These are phyloP conservation scores for Fusarium camptoceras DNA, from an alignment of 2,329 filamentous ascomycete genomes.

Conservation along the genomic window DNA sequence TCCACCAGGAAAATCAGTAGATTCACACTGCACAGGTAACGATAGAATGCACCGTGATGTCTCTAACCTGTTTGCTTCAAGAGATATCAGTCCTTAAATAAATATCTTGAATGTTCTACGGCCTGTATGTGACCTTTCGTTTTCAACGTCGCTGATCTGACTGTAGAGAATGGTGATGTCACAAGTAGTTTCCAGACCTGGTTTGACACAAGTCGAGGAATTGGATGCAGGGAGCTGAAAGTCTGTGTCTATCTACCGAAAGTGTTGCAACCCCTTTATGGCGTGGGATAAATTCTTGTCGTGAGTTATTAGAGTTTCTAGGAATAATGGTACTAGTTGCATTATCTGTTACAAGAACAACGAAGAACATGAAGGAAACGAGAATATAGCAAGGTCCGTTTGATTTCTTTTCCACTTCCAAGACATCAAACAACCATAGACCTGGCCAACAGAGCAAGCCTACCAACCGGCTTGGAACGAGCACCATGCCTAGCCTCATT, in stretches of 20 bases:
- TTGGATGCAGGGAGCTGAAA: neutral
- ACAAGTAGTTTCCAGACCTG: neutral
- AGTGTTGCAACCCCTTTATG: neutral
- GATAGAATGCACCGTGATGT: neutral
- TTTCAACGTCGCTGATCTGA: neutral
- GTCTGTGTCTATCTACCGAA: neutral
- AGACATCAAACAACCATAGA: neutral
- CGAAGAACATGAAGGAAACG: neutral
- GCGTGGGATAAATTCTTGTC: neutral
- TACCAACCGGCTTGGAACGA: neutral
- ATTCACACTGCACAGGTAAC: neutral
- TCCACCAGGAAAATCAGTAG: neutral
- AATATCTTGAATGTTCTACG: neutral
- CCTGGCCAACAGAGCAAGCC: neutral
- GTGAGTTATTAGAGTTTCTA: neutral
- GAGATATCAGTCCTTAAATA: neutral
- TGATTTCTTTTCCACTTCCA: neutral
- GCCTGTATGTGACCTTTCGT: neutral
- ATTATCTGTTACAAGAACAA: constrained; percentile 5
- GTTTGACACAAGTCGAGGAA: neutral
- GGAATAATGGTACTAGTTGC: neutral
- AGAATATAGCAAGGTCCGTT: constrained; percentile 7
- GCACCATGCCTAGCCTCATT: neutral
- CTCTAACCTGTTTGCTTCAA: neutral
- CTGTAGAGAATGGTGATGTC: neutral